Percentiles rank a stretch among this genome's conserved stretches.
Conservation (phyloP, 1,139 yeast genomes). For the Pneumocystis sp. region DNA sequence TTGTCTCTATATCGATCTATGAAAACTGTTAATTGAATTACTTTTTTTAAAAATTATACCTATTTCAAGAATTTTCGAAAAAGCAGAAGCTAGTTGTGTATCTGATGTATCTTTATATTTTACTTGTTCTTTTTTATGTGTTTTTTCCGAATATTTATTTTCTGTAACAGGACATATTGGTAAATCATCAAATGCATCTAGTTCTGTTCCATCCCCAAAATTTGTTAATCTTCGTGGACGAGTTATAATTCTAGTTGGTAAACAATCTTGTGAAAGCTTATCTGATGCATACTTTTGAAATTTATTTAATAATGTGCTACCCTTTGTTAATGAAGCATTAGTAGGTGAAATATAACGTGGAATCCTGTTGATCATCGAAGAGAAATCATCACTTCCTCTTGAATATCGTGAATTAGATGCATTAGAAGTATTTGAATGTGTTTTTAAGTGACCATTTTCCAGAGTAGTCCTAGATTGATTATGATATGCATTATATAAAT, state of each 20-base stretch:
- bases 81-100: background rate
- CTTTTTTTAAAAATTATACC: background rate
- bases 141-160: background rate
- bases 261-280: background rate
- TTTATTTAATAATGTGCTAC: background rate
- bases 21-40: slow-evolving; percentile 1
- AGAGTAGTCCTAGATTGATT: background rate
- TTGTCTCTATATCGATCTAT: background rate
- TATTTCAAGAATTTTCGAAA: background rate
- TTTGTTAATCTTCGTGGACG: slow-evolving; percentile 4
- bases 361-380: background rate
- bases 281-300: background rate
- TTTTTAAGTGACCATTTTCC: background rate
- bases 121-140: background rate
- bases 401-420: background rate
- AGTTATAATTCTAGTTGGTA: background rate
- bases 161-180: slow-evolving; percentile 12
- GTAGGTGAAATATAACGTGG: background rate
- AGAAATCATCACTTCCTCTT: background rate
- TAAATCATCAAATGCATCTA: slow-evolving; percentile 23
- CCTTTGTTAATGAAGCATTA: background rate
- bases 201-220: slow-evolving; percentile 25
- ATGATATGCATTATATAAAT: background rate
- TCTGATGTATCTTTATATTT: background rate
- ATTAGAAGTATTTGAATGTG: background rate